These are phyloP conservation scores for Waltergamsia citrina DNA, from an alignment of 2,329 filamentous ascomycete species.

Conservation along the genomic window DNA sequence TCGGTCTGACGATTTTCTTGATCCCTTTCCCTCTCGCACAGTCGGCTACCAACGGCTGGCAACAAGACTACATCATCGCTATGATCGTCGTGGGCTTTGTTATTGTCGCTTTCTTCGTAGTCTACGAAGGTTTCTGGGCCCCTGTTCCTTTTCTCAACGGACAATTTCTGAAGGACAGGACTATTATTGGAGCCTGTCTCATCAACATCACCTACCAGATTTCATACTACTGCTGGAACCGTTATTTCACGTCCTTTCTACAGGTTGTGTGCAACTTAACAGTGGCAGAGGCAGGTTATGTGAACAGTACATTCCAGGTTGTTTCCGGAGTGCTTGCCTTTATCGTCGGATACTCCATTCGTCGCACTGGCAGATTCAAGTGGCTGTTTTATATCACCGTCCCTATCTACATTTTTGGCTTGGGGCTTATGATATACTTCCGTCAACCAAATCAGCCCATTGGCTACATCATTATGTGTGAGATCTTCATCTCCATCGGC, in stretches of 20 bases:
- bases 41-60: constrained; percentile 38
- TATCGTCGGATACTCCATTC: constrained; percentile 35
- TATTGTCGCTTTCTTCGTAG: constrained; percentile 42
- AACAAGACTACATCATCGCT: constrained; percentile 41
- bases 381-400: constrained; percentile 31
- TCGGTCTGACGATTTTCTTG: constrained; percentile 50
- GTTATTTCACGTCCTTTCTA: constrained; percentile 46
- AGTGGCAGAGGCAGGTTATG: constrained; percentile 33
- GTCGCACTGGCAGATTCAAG: constrained; percentile 36
- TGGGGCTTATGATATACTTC: constrained; percentile 28
- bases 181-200: constrained; percentile 40
- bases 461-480: constrained; percentile 40
- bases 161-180: constrained; percentile 38
- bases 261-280: constrained; percentile 37
- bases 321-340: constrained; percentile 40
- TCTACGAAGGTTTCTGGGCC: constrained; percentile 50
- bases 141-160: constrained; percentile 46
- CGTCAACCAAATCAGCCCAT: constrained; percentile 27
- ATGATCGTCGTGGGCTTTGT: constrained; percentile 54
- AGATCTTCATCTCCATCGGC: constrained; percentile 42
- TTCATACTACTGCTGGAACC: constrained; percentile 42
- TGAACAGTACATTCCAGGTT: constrained; percentile 38
- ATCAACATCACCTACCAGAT: constrained; percentile 33
- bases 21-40: constrained; percentile 53
- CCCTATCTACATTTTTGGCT: constrained; percentile 44